Evolutionary conservation across 1,284 basidiomycete genomes (phyloP).

Genomic region (Marasmius tenuissimus): DNA sequence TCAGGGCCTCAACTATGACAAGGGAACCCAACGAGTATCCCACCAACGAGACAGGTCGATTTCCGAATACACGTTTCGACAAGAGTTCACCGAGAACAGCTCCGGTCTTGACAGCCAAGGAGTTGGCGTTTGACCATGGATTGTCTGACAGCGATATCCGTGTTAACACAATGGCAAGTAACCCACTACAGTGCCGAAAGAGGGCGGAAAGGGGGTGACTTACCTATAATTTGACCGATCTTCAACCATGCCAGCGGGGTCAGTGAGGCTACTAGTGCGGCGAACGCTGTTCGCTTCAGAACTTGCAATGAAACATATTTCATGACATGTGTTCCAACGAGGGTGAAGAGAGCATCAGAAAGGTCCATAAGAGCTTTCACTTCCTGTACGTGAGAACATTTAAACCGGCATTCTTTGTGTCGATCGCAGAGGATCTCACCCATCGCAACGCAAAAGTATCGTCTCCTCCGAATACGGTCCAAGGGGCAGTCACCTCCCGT

Average conservation of each 20-base stretch:
- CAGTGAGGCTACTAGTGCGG: slow-evolving; percentile 48
- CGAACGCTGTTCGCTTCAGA: slow-evolving; percentile 51
- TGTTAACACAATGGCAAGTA: neutral
- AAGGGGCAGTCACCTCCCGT: slow-evolving; percentile 51
- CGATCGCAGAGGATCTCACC: slow-evolving; percentile 32
- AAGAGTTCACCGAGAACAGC: slow-evolving; percentile 54
- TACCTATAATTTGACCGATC: slow-evolving; percentile 55
- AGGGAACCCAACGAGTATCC: slow-evolving; percentile 56
- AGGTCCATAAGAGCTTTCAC: slow-evolving; percentile 52
- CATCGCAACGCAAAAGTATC: slow-evolving; percentile 61
- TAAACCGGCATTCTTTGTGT: neutral
- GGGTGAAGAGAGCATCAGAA: slow-evolving; percentile 44
- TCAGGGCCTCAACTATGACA: slow-evolving; percentile 21
- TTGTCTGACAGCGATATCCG: slow-evolving; percentile 38
- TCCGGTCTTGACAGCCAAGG: slow-evolving; percentile 54
- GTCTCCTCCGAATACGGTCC: slow-evolving; percentile 50
- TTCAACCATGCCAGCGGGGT: slow-evolving; percentile 53
- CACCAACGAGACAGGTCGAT: slow-evolving; percentile 53
- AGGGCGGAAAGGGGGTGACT: slow-evolving; percentile 9
- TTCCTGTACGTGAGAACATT: slow-evolving; percentile 37
- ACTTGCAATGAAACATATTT: slow-evolving; percentile 49
- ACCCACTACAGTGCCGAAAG: neutral
- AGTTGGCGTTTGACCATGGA: slow-evolving; percentile 58
- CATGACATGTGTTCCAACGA: slow-evolving; percentile 51
- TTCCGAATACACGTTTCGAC: slow-evolving; percentile 53